Evolutionary conservation across 306 rosid genomes (phyloP), one percentile per base, ranked within the genome.

Genomic region (Macrotyloma uniflorum): DNA sequence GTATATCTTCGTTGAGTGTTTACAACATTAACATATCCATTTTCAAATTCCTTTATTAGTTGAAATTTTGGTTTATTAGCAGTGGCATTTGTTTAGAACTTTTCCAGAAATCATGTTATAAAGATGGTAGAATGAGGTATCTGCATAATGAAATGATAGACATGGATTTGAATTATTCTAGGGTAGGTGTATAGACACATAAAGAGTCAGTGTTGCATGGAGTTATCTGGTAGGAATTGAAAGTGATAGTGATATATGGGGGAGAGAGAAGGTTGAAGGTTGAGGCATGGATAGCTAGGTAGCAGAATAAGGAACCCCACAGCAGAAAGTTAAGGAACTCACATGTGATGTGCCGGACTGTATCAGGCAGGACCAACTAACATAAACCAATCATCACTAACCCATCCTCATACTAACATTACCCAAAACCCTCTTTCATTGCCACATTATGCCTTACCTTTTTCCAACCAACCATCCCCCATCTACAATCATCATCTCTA

Each of bases 341-440:
- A 67, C 89, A 85, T 85, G 89, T 83, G 84, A 50, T 49, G 15
- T 83, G 87, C 78, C 50, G 67, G 74, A 79, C 69, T 76, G 72
- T 49, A 73, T 26, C 20, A 77, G 66, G 89, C 87, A 85, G 28
- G 43, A 63, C 75, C 84, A 76, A 81, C 84, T 33, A 66, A 83
- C 83, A 74, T 40, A 79, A 84, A 80, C 32, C 83, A 75, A 84
- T 73, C 85, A 79, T 66, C 71, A 74, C 50, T 61, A 71, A 71
- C 47, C 81, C 71, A 71, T 67, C 26, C 80, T 79, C 78, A 78
- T 70, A 22, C 67, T 55, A 72, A 83, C 86, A 70, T 80, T 28
- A 66, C 61, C 38, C 67, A 64, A 43, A 75, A 58, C 67, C 74
- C 43, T 68, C 68, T 75, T 59, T 75, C 70, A 78, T 84, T 79